Base-by-base conservation (phyloP, 192 early-diverging fungal genomes). In the Coemansia sp. region DNA sequence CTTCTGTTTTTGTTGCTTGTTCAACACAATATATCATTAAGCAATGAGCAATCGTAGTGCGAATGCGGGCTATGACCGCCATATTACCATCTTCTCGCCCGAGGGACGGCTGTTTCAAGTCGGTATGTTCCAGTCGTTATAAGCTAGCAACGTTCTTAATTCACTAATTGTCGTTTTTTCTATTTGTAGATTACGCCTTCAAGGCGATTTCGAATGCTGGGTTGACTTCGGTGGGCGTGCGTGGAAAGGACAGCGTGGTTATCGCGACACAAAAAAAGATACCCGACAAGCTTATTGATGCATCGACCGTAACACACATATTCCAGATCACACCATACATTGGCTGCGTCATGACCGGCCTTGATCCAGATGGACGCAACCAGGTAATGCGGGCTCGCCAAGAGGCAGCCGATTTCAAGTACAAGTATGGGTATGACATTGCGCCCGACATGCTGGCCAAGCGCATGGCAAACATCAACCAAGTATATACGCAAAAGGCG, bases 101-200 rank as follows among this genome's bases (percentile, higher is more conserved):
- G 97, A 99, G 68, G 97, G 97, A 53, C 85, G 94, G 40, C 85
- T 99, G 50, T 99, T 98, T 74, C 97, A 99, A 93, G 94, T 99
- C 53, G 93, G 93, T 95, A 88, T 53, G 82, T 79, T 21, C 23
- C 14, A 8, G 6, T 8, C 31, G 47, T 23, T 20, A 42, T 26
- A 55, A 20, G 7, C 33, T 12, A 8, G 30, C 46, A 14, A 47
- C 8, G 6, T 23, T 3, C 15, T 41, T 23, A 6, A 2, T 23
- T 14, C 6, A 2, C 33, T n/a, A 40, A 13, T 53, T 16, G 35
- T 36, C 14, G 46, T 14, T 14, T 40, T 18, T 31, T 2, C n/a
- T 10, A 23, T 26, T 9, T 68, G 42, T 80, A 96, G 97, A 99
- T 70, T 99, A 99, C 82, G 96, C 97, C 35, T 98, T 98, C 81